Evolutionary conservation across 495 filamentous ascomycete species (phyloP).

Genomic region (Aspergillus asperescens): DNA sequence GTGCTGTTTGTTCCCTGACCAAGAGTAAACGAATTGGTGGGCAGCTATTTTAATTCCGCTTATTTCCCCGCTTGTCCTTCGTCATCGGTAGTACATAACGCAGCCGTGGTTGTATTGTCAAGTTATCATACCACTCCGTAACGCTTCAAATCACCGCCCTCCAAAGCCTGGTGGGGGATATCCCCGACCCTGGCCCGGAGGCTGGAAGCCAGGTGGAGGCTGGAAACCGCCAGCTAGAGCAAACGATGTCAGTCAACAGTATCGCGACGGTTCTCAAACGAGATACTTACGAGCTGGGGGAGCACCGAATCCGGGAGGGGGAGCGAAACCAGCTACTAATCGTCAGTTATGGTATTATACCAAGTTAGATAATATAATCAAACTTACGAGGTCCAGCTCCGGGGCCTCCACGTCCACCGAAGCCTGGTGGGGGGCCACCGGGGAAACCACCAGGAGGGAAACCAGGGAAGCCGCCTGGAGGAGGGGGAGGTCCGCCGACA

Average conservation of each 20-base stretch:
- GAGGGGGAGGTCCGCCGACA: constrained; percentile 74
- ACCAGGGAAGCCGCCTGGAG: constrained; percentile 49
- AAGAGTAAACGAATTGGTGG: constrained; percentile 2
- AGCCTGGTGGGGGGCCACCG: constrained; percentile 65
- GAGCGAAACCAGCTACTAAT: constrained; percentile 50
- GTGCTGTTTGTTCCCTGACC: constrained; percentile 22
- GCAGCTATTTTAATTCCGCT: neutral
- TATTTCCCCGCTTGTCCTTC: constrained; percentile 4
- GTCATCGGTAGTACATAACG: constrained; percentile 1
- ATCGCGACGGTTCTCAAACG: neutral
- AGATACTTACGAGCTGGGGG: constrained; percentile 53
- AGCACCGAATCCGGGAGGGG: constrained; percentile 58
- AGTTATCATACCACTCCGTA: constrained; percentile 20
- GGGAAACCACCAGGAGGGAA: constrained; percentile 64
- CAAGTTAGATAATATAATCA: neutral
- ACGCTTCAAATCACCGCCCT: constrained; percentile 52
- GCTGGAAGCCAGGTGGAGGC: constrained; percentile 66
- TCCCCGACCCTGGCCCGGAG: constrained; percentile 59
- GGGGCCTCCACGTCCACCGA: constrained; percentile 67
- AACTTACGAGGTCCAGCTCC: constrained; percentile 58
- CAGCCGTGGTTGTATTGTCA: constrained; percentile 10
- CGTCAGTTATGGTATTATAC: constrained; percentile 12
- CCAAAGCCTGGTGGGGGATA: constrained; percentile 74
- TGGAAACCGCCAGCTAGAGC: constrained; percentile 54
- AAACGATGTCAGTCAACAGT: constrained; percentile 18